Base-by-base conservation (phyloP, 352 stramenopile species). In the Phytophthora multivora region DNA sequence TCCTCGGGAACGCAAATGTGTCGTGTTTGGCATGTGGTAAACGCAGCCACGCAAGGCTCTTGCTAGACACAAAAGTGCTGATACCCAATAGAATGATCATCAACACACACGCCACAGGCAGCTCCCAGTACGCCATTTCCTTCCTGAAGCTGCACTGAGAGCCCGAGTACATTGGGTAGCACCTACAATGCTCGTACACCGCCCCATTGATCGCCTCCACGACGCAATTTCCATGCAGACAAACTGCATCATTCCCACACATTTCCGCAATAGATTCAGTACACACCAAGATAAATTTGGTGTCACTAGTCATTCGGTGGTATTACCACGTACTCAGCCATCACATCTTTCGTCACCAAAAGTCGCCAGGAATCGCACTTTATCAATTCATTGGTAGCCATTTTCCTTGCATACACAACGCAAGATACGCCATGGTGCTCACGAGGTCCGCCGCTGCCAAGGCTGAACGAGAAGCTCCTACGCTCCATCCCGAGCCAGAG, bases 151-250 rank as follows among this genome's bases (percentile, higher is more conserved):
- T 62, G 51, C 82, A 91, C 52, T 88, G 76, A 4, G 50, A 71
- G 10, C 77, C 79, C 9, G 53, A 53, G 47, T 89, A 91, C 40
- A 82, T 66, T 18, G 59, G 55, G 26, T 82, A 51, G 28, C 82
- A 91, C 31, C 59, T 23, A 21, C 80, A 91, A 11, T 51, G 39
- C 19, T 75, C 62, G 6, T 60, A 55, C 18, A 19, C 51, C 5
- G 59, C 51, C 38, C 55, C 60, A 5, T 59, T 33, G 2, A 46
- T 31, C 0, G 59, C 42, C 23, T 68, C 28, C 16, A 73, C 68
- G 30, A 62, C 26, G 49, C 82, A 91, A 5, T 41, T 12, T 13
- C 82, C 80, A 66, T 91, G 78, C 43, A 86, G 60, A 65, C 80
- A 91, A 30, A 59, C 47, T 11, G 48, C 64, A 28, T 64, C 47